Evolutionary conservation across 2,329 filamentous ascomycete genomes (phyloP), one percentile per base, ranked within the genome.

Genomic region (Colletotrichum australisinense): DNA sequence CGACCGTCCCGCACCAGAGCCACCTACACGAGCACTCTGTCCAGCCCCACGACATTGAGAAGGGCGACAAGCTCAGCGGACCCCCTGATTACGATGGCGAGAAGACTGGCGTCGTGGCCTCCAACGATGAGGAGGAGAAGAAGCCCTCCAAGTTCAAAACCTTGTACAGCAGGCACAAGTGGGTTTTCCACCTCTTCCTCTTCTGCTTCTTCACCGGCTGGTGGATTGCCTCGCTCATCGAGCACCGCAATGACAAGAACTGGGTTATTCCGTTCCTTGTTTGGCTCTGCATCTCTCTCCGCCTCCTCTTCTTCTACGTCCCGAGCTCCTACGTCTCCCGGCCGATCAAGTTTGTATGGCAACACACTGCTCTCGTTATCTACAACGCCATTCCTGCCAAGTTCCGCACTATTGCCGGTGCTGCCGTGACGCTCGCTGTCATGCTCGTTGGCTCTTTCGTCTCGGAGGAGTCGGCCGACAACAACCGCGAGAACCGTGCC

Each of bases 221-320:
- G 93, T 95, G 93, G 93, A 92, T 95, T 76, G 91, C 93, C 7
- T 90, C 92, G 67, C 84, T 96, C 60, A 86, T 95, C 72, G 86
- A 94, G 66, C 94, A 96, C 81, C 90, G 90, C 72, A 77, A 92
- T 72, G 91, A 95, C 78, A 87, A 87, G 83, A 94, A 94, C 79
- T 97, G 95, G 95, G 83, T 97, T 69, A 90, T 95, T 63, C 95
- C 95, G 0, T 97, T 97, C 83, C 87, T 97, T 63, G 80, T 98
- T 59, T 97, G 93, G 87, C 89, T 97, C 58, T 88, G 86, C 76
- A 91, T 97, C 77, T 90, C 89, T 12, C 85, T 97, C 63, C 93
- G 95, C 42, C 81, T 97, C 62, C 76, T 97, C 79, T 93, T 93
- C 80, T 90, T 94, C 83, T 91, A 94, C 79, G 84, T 96, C 3